A percentile compares a stretch with the other conserved stretches of the same genome.
Conservation (phyloP, 805 yeast genomes). For the Wickerhamomyces tratensis region DNA sequence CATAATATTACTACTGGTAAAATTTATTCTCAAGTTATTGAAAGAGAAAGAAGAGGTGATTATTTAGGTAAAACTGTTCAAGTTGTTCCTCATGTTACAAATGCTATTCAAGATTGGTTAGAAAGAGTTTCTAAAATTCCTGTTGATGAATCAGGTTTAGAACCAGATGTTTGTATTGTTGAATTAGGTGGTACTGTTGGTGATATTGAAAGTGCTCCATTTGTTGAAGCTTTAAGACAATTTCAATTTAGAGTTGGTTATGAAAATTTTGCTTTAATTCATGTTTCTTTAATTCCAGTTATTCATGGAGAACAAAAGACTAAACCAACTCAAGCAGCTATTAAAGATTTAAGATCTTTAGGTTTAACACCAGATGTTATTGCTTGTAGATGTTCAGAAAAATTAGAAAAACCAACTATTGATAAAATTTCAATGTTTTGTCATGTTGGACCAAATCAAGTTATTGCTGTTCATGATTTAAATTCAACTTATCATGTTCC, state of each 20-base stretch:
- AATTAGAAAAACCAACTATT: constrained; percentile 74
- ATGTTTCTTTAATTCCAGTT: constrained; percentile 94
- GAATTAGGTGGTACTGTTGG: constrained; percentile 99
- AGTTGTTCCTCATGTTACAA: constrained; percentile 96
- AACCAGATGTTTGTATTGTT: constrained; percentile 93
- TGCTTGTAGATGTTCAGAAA: constrained; percentile 92
- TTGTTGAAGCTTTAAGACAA: constrained; percentile 97
- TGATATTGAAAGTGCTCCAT: constrained; percentile 97
- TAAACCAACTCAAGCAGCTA: constrained; percentile 98
- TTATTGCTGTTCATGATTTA: constrained; percentile 92
- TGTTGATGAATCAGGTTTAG: constrained; percentile 79
- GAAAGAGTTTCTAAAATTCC: constrained; percentile 88
- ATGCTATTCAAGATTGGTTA: constrained; percentile 97
- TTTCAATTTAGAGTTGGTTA: constrained; percentile 95
- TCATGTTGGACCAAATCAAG: constrained; percentile 98
- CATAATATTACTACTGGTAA: constrained; percentile 99
- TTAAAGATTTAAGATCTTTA: constrained; percentile 88
- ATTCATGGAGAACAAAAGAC: constrained; percentile 99
- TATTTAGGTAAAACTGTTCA: constrained; percentile 99
- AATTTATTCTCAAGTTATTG: constrained; percentile 88
- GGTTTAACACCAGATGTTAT: constrained; percentile 95
- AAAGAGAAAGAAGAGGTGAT: constrained; percentile 93
- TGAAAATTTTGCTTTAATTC: constrained; percentile 91
- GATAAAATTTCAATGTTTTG: constrained; percentile 98
- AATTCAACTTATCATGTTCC: constrained; percentile 98